Percentiles rank a stretch among this genome's conserved stretches.
Conservation (phyloP, 176 grass and related monocot species). For the Zoysia japonica region DNA sequence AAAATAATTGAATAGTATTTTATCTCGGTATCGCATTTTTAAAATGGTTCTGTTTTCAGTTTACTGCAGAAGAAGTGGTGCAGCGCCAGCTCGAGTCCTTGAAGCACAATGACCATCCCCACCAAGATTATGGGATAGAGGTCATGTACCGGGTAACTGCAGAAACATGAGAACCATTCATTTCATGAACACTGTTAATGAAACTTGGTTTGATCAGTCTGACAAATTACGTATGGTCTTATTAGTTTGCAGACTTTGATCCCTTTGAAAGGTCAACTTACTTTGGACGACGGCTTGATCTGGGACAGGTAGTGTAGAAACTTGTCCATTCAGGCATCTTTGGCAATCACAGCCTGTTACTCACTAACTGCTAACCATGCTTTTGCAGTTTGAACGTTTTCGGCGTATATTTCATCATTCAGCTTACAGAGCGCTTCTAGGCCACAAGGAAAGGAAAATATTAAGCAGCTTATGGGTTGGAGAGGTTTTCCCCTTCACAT, state of each 20-base stretch:
- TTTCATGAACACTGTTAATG: slow-evolving; percentile 22
- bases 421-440: slow-evolving; percentile 69
- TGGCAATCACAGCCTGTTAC: neutral
- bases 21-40: slow-evolving; percentile 12
- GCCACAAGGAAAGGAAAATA: slow-evolving; percentile 79
- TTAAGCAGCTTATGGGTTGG: slow-evolving; percentile 86
- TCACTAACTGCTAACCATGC: neutral
- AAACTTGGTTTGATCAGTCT: slow-evolving; percentile 9
- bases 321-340: neutral
- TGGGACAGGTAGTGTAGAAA: slow-evolving; percentile 68
- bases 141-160: slow-evolving; percentile 93
- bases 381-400: slow-evolving; percentile 86
- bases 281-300: slow-evolving; percentile 88
- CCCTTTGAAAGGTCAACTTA: slow-evolving; percentile 98
- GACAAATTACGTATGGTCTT: slow-evolving; percentile 35
- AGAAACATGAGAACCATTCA: slow-evolving; percentile 6
- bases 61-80: slow-evolving; percentile 86
- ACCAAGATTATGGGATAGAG: slow-evolving; percentile 90
- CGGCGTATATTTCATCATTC: slow-evolving; percentile 90
- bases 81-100: slow-evolving; percentile 82
- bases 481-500: slow-evolving; percentile 53
- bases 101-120: slow-evolving; percentile 86
- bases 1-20: slow-evolving; percentile 23
- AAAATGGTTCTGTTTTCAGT: slow-evolving; percentile 59
- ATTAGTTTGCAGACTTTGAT: slow-evolving; percentile 97